Percentiles rank a stretch among this genome's conserved stretches.
Conservation (phyloP, 345 rosid species). For the Lumnitzera littorea region DNA sequence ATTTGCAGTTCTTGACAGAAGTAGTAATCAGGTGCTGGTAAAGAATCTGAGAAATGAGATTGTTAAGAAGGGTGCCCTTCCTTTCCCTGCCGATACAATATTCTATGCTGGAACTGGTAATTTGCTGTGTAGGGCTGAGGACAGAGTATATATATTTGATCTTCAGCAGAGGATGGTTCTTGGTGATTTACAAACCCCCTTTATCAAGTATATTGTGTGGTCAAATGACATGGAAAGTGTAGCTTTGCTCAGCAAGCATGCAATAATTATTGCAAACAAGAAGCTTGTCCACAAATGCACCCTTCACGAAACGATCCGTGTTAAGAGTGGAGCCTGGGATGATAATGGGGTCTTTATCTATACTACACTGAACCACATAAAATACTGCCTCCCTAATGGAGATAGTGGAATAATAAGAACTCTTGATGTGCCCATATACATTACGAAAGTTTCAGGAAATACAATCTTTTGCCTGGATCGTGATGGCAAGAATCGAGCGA, state of each 20-base stretch:
- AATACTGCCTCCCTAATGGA: conserved; percentile 93
- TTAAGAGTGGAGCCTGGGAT: conserved; percentile 96
- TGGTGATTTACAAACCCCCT: conserved; percentile 79
- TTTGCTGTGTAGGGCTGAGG: conserved; percentile 79
- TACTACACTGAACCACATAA: conserved; percentile 80
- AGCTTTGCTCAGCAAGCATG: conserved; percentile 94
- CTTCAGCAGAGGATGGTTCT: conserved; percentile 83
- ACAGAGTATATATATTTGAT: conserved; percentile 76
- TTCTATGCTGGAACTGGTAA: conserved; percentile 94
- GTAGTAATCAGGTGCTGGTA: conserved; percentile 74
- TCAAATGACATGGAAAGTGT: conserved; percentile 88
- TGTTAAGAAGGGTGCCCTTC: conserved; percentile 66
- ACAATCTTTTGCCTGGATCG: conserved; percentile 76
- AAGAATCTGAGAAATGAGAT: conserved; percentile 79
- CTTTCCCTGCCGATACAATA: conserved; percentile 68
- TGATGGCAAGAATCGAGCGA: conserved; percentile 68
- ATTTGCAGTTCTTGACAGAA: conserved; percentile 88
- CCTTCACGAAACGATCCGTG: conserved; percentile 88
- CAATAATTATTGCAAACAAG: conserved; percentile 75
- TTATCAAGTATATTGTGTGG: conserved; percentile 79
- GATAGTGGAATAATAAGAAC: conserved; percentile 82
- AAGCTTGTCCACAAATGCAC: conserved; percentile 79
- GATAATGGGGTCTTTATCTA: conserved; percentile 90
- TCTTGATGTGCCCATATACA: conserved; percentile 77
- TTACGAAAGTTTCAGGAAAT: conserved; percentile 66